Evolutionary conservation across 306 rosid species (phyloP), one percentile per base, ranked within the genome.

Genomic region (Lupinus albus): DNA sequence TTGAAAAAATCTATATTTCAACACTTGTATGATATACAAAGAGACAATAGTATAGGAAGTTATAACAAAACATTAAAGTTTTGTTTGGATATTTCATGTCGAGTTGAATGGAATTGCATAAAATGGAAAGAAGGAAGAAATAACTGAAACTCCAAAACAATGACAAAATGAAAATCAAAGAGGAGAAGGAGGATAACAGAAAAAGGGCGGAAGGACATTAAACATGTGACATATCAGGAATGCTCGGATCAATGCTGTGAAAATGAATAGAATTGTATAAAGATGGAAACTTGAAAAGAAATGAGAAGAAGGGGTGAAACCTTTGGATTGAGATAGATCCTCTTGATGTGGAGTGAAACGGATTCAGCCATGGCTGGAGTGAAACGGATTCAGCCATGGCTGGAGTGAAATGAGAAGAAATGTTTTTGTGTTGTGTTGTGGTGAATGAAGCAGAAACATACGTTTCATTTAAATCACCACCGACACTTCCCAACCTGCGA

Each of bases 271-370:
- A 41, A 28, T 61, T 33, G 21, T 20, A 18, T 6, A 38, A 47
- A 80, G 39, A 32, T 51, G 13, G 11, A 46, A 59, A 21, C 41
- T 60, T 64, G 11, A 25, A 36, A 12, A 30, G 12, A 3, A 47
- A 63, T n/a, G 47, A 42, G 47, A 38, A 44, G 13, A 54, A 0
- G 14, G 11, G 20, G 15, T 0, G 15, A 11, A 65, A 91, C 97
- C 96, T 86, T 85, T 76, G 96, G 94, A 72, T 91, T 87, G 16
- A 88, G 89, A 81, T 88, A 84, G 96, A 88, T 85, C 87, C 74
- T 84, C 79, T 88, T 94, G 84, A 85, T 81, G 63, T 86, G 84
- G 44, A 86, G 73, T 65, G 95, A 82, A 79, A 83, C 72, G 74
- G 87, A 77, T 7, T 86, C 89, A 56, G 87, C 84, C 91, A 85